Evolutionary conservation across 805 yeast genomes (phyloP), one percentile per base, ranked within the genome.

Genomic region (Saccharomycopsis selenospora): DNA sequence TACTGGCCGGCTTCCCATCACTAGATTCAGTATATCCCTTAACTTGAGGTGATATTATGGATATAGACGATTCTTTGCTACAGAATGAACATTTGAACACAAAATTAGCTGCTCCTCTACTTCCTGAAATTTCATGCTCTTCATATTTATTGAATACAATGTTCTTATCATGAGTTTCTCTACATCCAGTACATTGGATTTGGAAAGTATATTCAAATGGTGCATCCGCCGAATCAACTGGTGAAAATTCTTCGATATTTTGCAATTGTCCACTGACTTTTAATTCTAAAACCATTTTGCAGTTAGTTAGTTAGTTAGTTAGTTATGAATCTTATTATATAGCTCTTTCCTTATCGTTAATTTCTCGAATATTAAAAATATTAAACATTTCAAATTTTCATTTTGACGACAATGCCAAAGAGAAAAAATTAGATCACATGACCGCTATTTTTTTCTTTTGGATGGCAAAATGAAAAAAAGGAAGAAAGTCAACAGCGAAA

Each of bases 31-130:
- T 57, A 49, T 60, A 61, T 11, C 56, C 56, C 41, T 43, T 55
- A 51, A 61, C 61, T 43, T 57, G 59, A 42, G 60, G 58, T 13
- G 49, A 44, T 5, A 50, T 46, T 38, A 64, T 47, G 29, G 48
- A 60, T 8, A 65, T 51, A 4, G 65, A 57, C 44, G 56, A 51
- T 20, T 57, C 64, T 33, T 57, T 60, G 10, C 61, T 63, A 65
- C 96, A 88, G 53, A 70, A 68, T 51, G 77, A 76, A 63, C 96
- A 88, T 54, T 77, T 77, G 72, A 85, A 80, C 3, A 83, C 81
- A 59, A 89, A 86, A 54, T 81, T 85, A 5, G 96, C 95, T 52
- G 80, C 86, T 11, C 96, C 96, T 52, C 80, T 74, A 40, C 90
- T 77, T 0, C 86, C 88, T 1, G 75, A 62, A 23, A 87, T 68